A percentile compares a stretch with the other conserved stretches of the same genome.
Evolutionary conservation across 192 early-diverging fungal species (phyloP).

Genomic region (Entomortierella lignicola): DNA sequence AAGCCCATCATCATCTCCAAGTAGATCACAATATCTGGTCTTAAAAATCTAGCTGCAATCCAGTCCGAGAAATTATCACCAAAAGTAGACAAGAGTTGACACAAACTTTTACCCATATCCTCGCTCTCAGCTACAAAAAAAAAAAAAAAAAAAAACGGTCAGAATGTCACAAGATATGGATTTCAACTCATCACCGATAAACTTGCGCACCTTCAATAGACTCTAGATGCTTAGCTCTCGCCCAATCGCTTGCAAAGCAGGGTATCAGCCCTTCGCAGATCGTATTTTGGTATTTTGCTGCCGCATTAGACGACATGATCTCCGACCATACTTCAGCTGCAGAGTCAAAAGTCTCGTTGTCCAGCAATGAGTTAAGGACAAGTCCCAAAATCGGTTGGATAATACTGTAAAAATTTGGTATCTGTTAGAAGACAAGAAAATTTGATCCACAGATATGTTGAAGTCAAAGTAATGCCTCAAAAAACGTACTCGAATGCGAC

Average conservation of each 20-base stretch:
- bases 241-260: constrained; percentile 63
- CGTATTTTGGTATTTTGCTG: constrained; percentile 48
- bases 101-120: constrained; percentile 60
- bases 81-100: constrained; percentile 63
- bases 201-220: constrained; percentile 53
- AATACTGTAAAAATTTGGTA: constrained; percentile 22
- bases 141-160: neutral
- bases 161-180: neutral
- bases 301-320: constrained; percentile 57
- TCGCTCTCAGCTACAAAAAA: constrained; percentile 53
- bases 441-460: neutral
- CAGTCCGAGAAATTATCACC: constrained; percentile 69
- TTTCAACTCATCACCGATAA: neutral
- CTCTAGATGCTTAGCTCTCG: constrained; percentile 53
- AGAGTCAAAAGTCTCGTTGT: constrained; percentile 59
- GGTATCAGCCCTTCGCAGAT: constrained; percentile 58
- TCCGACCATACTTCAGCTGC: constrained; percentile 66
- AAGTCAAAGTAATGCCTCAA: neutral
- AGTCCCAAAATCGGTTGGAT: constrained; percentile 56
- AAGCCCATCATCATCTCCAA: constrained; percentile 72
- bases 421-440: neutral
- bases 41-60: constrained; percentile 56
- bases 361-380: constrained; percentile 51
- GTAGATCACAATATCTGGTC: constrained; percentile 56
- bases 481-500: constrained; percentile 62